phyloP scores from a whole-genome alignment of 2,329 filamentous ascomycete genomes.

The Ophiosphaerella narmari region DNA sequence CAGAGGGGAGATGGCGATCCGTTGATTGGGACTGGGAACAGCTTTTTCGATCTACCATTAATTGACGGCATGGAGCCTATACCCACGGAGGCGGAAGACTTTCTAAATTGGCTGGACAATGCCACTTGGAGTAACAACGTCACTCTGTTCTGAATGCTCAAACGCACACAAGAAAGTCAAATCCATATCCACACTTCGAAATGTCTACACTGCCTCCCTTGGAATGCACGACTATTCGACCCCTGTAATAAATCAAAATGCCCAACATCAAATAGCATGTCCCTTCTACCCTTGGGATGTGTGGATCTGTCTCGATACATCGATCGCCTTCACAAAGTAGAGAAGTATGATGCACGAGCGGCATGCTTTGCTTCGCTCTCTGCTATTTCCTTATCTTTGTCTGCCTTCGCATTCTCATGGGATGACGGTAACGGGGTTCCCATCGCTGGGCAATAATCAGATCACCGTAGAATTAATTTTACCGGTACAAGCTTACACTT shows the following conservation, averaged over 20 bases:
- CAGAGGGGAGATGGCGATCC: slow-evolving; percentile 10
- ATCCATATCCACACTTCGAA: background rate
- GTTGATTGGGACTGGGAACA: slow-evolving; percentile 20
- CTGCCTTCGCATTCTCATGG: background rate
- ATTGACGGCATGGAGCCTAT: slow-evolving; percentile 44
- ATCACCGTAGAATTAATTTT: background rate
- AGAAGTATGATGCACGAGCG: background rate
- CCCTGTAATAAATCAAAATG: too few relatives aligned
- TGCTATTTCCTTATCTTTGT: slow-evolving; percentile 1
- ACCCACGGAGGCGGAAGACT: slow-evolving; percentile 41
- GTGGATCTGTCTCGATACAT: too few relatives aligned
- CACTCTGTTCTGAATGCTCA: background rate
- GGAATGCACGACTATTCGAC: too few relatives aligned
- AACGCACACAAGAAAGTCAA: background rate
- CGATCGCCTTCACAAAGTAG: background rate
- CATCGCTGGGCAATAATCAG: too few relatives aligned
- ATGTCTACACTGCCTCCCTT: too few relatives aligned
- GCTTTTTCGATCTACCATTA: slow-evolving; percentile 43
- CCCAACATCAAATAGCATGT: too few relatives aligned
- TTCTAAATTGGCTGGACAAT: slow-evolving; percentile 44
- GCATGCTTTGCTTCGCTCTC: slow-evolving; percentile 11
- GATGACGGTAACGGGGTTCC: background rate
- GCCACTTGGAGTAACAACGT: slow-evolving; percentile 44
- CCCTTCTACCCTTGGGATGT: too few relatives aligned
- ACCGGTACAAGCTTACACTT: slow-evolving; percentile 11